Evolutionary conservation across 2,329 filamentous ascomycete species (phyloP), one percentile per base, ranked within the genome.

Genomic region (Rachicladosporium sp.): DNA sequence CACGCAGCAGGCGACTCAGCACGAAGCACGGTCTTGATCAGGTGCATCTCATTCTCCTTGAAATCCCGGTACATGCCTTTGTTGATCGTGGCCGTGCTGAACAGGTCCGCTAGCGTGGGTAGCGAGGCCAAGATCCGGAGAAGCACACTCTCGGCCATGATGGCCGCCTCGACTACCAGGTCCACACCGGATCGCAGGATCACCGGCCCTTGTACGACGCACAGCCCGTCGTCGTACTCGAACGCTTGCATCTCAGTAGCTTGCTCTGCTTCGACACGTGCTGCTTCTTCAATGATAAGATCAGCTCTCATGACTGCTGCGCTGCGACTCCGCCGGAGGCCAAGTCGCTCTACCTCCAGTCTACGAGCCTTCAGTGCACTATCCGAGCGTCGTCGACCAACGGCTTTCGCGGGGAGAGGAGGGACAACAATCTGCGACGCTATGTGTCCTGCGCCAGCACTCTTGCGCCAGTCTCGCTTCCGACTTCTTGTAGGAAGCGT

Each of bases 1-100:
- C 71, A 78, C 1, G 73, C 73, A 1, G 75, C 64, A 4, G 73
- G 65, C 2, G 72, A 77, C 60, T 70, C 67, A 35, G 66, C 69
- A 37, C 61, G 66, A 3, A 74, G 52, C 1, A 71, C 64, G 4
- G 56, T 59, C 36, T 69, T 70, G 40, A 77, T 66, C 2, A 78
- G 58, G 0, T 61, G 52, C 35, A 77, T 58, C 47, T 78, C 73
- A 48, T 76, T 63, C 12, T 63, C 58, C 51, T 76, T 75, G 57
- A 73, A 78, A 0, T 74, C 65, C 3, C 61, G 61, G 48, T 75
- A 75, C 55, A 77, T 76, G 12, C 68, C 69, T 35, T 62, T 65
- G 50, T 71, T 76, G 35, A 76, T 61, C 6, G 69, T 56, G 4
- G 71, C 71, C 3, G 69, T 63, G 29, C 66, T 65, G 48, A 74